These are phyloP conservation scores for Myriosclerotinia curreyana DNA, from an alignment of 2,329 filamentous ascomycete genomes.

Conservation along the genomic window DNA sequence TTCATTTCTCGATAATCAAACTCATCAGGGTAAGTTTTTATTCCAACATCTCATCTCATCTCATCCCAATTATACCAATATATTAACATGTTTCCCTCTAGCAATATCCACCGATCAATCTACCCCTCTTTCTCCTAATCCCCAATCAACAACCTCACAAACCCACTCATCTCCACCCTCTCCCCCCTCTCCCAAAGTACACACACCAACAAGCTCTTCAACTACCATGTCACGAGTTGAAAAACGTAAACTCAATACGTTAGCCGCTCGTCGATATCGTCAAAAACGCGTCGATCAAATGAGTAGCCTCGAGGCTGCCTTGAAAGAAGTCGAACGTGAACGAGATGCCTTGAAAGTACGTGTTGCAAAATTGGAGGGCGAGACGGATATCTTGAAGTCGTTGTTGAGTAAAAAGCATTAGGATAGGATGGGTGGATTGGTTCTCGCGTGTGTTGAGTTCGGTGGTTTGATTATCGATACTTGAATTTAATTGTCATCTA, in stretches of 20 bases:
- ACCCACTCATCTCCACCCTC: constrained; percentile 16
- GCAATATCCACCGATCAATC: constrained; percentile 13
- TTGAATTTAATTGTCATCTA: constrained; percentile 14
- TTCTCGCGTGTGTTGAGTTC: neutral
- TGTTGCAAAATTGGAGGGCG: constrained; percentile 62
- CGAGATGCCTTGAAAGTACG: constrained; percentile 61
- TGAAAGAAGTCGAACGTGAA: constrained; percentile 58
- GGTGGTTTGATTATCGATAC: constrained; percentile 6
- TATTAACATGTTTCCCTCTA: neutral
- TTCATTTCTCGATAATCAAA: constrained; percentile 18
- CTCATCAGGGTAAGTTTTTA: neutral
- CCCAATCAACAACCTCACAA: constrained; percentile 6
- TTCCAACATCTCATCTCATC: neutral
- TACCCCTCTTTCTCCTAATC: constrained; percentile 1
- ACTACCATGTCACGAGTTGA: constrained; percentile 27
- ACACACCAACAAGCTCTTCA: constrained; percentile 20
- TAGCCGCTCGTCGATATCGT: constrained; percentile 68
- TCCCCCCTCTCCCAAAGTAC: constrained; percentile 1
- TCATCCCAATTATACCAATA: neutral
- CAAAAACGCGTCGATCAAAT: constrained; percentile 69
- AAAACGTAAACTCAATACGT: constrained; percentile 66
- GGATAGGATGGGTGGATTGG: constrained; percentile 1
- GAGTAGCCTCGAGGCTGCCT: constrained; percentile 56
- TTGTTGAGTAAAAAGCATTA: constrained; percentile 38
- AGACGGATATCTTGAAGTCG: constrained; percentile 58